phyloP scores from a whole-genome alignment of 192 early-diverging fungal genomes.

The Umbelopsis ramanniana region DNA sequence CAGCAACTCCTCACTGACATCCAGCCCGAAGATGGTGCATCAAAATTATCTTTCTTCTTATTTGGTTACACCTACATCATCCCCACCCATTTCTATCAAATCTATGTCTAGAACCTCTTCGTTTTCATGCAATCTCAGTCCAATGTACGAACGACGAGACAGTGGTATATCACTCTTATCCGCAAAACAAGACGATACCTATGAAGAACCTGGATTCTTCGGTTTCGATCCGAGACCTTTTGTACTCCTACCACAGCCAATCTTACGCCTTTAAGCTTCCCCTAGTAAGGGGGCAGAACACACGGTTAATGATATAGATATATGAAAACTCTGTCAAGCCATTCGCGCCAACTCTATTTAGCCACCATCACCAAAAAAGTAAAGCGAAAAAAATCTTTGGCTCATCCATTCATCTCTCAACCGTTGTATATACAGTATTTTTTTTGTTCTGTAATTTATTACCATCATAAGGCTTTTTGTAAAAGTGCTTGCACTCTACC shows the following conservation, averaged over 20 bases:
- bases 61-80: background rate
- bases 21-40: background rate
- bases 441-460: too few relatives aligned
- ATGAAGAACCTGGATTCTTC: background rate
- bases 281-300: background rate
- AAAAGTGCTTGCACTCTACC: too few relatives aligned
- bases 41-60: background rate
- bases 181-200: background rate
- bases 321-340: too few relatives aligned
- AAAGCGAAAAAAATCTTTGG: too few relatives aligned
- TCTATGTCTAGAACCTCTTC: background rate
- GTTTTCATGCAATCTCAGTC: background rate
- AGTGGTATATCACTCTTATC: slow-evolving; percentile 10
- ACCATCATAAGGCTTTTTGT: too few relatives aligned
- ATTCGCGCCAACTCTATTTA: too few relatives aligned
- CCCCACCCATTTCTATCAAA: background rate
- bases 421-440: too few relatives aligned
- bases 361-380: too few relatives aligned
- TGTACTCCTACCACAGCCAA: background rate
- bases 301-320: background rate
- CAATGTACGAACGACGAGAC: slow-evolving; percentile 4
- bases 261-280: slow-evolving; percentile 8
- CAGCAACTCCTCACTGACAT: background rate
- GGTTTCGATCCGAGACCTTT: background rate
- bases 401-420: too few relatives aligned